Conservation (phyloP, 768 basidiomycete species). For the Tricholoma saponaceum region DNA sequence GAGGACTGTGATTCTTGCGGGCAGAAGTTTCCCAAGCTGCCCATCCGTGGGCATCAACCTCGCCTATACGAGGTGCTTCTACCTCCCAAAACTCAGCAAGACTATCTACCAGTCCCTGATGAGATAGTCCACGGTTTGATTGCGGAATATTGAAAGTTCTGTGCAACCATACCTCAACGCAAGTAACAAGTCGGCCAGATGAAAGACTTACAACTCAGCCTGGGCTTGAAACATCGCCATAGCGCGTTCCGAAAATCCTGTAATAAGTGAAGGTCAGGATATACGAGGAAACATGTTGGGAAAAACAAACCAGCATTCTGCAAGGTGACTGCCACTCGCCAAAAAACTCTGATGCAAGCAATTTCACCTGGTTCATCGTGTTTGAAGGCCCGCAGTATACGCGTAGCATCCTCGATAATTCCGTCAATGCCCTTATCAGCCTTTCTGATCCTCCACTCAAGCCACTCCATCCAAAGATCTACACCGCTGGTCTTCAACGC, state of each 20-base stretch:
- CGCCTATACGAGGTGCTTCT: constrained; percentile 73
- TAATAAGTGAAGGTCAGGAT: constrained; percentile 5
- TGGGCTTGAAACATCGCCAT: constrained; percentile 81
- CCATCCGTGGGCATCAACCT: constrained; percentile 66
- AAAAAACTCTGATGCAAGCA: constrained; percentile 57
- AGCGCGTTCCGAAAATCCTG: constrained; percentile 73
- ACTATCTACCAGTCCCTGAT: constrained; percentile 23
- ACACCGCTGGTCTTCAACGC: constrained; percentile 49
- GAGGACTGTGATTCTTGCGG: constrained; percentile 26
- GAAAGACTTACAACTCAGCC: constrained; percentile 62
- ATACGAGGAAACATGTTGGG: constrained; percentile 1
- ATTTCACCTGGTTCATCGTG: constrained; percentile 43
- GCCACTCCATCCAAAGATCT: constrained; percentile 75
- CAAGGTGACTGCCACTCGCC: constrained; percentile 63
- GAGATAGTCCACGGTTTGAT: constrained; percentile 35
- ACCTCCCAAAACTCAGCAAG: constrained; percentile 81
- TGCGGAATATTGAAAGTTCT: constrained; percentile 61
- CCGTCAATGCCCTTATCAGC: constrained; percentile 45
- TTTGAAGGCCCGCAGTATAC: constrained; percentile 41
- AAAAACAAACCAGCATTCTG: constrained; percentile 56
- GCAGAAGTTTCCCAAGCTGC: constrained; percentile 50
- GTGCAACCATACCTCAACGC: constrained; percentile 4
- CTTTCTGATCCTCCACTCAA: constrained; percentile 66
- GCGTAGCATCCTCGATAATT: constrained; percentile 46
- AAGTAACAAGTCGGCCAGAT: background rate